Evolutionary conservation across 495 filamentous ascomycete genomes (phyloP), one percentile per base, ranked within the genome.

Genomic region (Penicillium canariense): DNA sequence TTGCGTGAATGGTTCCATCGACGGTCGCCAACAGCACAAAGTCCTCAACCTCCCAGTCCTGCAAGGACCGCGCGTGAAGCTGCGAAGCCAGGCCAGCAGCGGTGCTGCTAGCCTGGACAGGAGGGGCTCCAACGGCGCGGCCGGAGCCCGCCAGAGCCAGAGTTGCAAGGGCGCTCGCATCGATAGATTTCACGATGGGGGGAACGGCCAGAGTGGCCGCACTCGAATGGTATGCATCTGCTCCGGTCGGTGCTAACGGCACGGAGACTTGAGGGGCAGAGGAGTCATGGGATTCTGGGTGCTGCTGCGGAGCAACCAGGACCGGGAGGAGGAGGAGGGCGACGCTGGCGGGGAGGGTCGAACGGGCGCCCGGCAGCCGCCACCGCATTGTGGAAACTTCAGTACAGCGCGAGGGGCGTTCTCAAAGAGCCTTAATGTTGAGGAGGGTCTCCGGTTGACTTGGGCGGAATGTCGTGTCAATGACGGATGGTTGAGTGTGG

Each of bases 1-100:
- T 84, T 66, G 95, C 94, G 79, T 96, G 88, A 69, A 98, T 84
- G 56, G 88, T 88, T 77, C 94, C 94, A 78, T 97, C 90, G 79
- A 98, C 87, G 82, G 95, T 97, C 88, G 95, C 91, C 87, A 98
- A 77, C 78, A 98, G 88, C 71, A 97, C 88, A 84, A 97, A 95
- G 77, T 97, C 92, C 88, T 97, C 93, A 75, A 96, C 91, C 84
- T 96, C 90, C 92, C 91, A 97, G 68, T 97, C 94, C 82, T 95
- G 87, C 81, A 97, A 73, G 73, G 85, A 92, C 84, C 91, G 91
- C 90, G 91, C 91, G 83, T 83, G 75, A 67, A 83, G 84, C 82
- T 84, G 87, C 83, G 88, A 83, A 76, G 87, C 81, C 69, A 92
- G 81, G 70, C 86, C 90, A 70, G 83, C 84, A 67, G 78, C 78